phyloP scores from a whole-genome alignment of 2,329 filamentous ascomycete species.

The Xylariaceae sp. region DNA sequence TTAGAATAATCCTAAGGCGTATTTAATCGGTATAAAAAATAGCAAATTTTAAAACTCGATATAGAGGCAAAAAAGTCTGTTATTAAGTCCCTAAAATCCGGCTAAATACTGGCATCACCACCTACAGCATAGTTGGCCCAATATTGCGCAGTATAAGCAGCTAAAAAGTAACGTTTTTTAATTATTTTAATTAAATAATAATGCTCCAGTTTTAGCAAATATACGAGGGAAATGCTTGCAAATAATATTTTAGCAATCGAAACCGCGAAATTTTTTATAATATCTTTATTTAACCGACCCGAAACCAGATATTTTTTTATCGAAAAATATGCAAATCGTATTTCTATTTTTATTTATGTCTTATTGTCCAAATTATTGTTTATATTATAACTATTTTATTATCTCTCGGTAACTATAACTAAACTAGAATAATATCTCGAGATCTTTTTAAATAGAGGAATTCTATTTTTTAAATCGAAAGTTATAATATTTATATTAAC shows the following conservation, averaged over 20 bases:
- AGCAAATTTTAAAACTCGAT: too few relatives aligned
- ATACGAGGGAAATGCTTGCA: background rate
- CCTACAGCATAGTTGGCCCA: too few relatives aligned
- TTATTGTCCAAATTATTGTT: background rate
- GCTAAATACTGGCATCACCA: too few relatives aligned
- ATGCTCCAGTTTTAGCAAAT: background rate
- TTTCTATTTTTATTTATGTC: background rate
- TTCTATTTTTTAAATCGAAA: constrained; percentile 15
- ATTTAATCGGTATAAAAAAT: too few relatives aligned
- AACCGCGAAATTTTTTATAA: background rate
- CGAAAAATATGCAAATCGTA: constrained; percentile 30
- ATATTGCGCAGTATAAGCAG: background rate
- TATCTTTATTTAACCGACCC: constrained; percentile 10
- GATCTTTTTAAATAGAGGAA: constrained; percentile 24
- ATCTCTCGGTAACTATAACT: constrained; percentile 16
- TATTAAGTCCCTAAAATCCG: too few relatives aligned
- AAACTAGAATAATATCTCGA: constrained; percentile 24
- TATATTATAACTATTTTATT: background rate
- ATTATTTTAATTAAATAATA: background rate
- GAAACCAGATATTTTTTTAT: constrained; percentile 30
- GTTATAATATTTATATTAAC: background rate
- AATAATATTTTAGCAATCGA: background rate
- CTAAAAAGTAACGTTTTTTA: background rate
- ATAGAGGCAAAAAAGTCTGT: too few relatives aligned
- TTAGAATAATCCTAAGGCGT: too few relatives aligned